phyloP scores from a whole-genome alignment of 495 filamentous ascomycete genomes.

The Platismatia glauca region DNA sequence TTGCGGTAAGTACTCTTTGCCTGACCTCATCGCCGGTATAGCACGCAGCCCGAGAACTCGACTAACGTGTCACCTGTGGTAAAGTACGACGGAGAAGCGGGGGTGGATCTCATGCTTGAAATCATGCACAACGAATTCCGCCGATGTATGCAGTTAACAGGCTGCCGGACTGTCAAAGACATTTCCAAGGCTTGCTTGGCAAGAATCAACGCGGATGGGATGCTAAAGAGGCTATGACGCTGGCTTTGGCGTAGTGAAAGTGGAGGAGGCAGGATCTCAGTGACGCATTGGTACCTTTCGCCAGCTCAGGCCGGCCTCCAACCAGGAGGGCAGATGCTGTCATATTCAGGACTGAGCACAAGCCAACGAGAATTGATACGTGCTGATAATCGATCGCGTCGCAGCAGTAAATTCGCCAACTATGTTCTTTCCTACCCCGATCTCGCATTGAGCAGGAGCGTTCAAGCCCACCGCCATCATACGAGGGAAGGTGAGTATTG shows the following conservation, averaged over 20 bases:
- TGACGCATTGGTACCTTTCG: neutral
- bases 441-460: too few species aligned
- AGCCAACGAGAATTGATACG: too few species aligned
- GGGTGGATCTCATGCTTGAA: conserved; percentile 34
- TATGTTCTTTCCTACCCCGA: too few species aligned
- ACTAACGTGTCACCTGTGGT: neutral
- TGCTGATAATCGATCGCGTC: too few species aligned
- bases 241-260: neutral
- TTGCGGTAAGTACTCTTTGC: conserved; percentile 26
- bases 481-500: too few species aligned
- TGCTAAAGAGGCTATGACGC: conserved; percentile 33
- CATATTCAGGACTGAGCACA: neutral
- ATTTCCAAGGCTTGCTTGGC: conserved; percentile 35
- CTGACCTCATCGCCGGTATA: neutral
- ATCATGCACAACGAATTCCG: conserved; percentile 43
- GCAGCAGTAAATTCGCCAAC: too few species aligned
- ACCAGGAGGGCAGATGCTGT: neutral
- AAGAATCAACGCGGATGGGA: conserved; percentile 33
- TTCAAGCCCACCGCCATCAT: too few species aligned
- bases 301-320: neutral
- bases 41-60: neutral
- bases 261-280: neutral
- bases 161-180: conserved; percentile 39
- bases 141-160: conserved; percentile 43
- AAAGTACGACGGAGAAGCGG: conserved; percentile 35